Percentiles rank a stretch among this genome's conserved stretches.
Evolutionary conservation across 139 green algal genomes (phyloP).

Genomic region (Closterium sp.): DNA sequence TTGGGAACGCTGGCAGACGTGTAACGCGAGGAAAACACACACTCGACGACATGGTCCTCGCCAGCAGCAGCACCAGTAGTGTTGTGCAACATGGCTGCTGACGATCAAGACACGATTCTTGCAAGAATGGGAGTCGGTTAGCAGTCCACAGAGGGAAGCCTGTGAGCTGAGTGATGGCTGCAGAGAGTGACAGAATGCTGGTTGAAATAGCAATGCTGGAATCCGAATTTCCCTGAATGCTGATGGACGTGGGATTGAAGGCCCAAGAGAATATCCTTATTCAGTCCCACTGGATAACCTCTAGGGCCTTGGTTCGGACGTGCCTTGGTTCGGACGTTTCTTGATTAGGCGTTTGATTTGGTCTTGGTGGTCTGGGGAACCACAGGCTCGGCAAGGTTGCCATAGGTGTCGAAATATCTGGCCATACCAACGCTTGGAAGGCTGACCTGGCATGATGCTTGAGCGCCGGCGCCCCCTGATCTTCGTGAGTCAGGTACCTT

Average conservation of each 20-base stretch:
- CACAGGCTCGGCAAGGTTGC: too few species aligned
- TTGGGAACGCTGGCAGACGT: conserved; percentile 5
- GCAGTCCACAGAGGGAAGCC: neutral
- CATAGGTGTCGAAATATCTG: neutral
- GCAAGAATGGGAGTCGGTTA: neutral
- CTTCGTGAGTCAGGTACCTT: too few species aligned
- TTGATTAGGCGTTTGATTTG: too few species aligned
- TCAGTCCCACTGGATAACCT: too few species aligned
- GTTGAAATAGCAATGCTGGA: too few species aligned
- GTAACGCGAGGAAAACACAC: conserved; percentile 28
- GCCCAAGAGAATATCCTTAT: too few species aligned
- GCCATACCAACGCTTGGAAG: neutral
- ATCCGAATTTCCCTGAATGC: too few species aligned
- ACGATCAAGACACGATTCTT: neutral
- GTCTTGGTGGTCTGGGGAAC: too few species aligned
- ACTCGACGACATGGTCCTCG: conserved; percentile 11
- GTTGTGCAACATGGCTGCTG: neutral
- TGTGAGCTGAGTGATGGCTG: neutral
- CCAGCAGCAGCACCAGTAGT: neutral
- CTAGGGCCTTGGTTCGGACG: too few species aligned
- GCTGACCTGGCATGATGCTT: neutral
- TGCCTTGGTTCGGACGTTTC: too few species aligned
- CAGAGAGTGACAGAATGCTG: neutral
- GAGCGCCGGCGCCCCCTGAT: too few species aligned
- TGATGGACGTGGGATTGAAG: too few species aligned